A percentile compares a stretch with the other conserved stretches of the same genome.
Evolutionary conservation across 2,329 filamentous ascomycete genomes (phyloP).

Genomic region (Pseudogymnoascus sp.): DNA sequence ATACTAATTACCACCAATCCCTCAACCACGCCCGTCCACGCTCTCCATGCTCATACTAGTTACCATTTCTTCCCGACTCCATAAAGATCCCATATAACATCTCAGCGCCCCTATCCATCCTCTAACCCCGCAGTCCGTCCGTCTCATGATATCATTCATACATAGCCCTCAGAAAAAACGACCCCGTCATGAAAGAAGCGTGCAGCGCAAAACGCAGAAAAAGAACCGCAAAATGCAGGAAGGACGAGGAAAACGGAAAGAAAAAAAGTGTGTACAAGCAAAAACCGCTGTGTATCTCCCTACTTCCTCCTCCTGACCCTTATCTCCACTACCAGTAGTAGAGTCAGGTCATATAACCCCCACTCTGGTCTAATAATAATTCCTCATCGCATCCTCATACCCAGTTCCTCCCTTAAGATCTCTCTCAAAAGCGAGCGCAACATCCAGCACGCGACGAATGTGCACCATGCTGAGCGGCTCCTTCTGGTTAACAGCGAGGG

Average conservation of each 20-base stretch:
- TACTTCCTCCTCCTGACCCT: background rate
- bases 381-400: constrained; percentile 76
- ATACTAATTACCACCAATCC: background rate
- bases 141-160: constrained; percentile 7
- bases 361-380: constrained; percentile 48
- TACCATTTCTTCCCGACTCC: background rate
- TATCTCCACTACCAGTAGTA: background rate
- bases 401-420: constrained; percentile 75
- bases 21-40: background rate
- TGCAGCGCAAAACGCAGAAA: background rate
- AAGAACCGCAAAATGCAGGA: background rate
- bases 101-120: background rate
- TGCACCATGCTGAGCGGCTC: constrained; percentile 67
- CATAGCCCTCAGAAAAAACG: background rate
- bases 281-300: background rate
- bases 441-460: constrained; percentile 73
- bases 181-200: background rate
- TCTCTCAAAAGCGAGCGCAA: constrained; percentile 71
- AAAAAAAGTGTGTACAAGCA: background rate
- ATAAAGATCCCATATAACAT: background rate
- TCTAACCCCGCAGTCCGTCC: background rate
- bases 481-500: constrained; percentile 67
- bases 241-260: background rate
- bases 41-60: background rate
- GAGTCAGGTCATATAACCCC: background rate